Conservation (phyloP, 768 basidiomycete genomes). For the Leucocoprinus birnbaumii region DNA sequence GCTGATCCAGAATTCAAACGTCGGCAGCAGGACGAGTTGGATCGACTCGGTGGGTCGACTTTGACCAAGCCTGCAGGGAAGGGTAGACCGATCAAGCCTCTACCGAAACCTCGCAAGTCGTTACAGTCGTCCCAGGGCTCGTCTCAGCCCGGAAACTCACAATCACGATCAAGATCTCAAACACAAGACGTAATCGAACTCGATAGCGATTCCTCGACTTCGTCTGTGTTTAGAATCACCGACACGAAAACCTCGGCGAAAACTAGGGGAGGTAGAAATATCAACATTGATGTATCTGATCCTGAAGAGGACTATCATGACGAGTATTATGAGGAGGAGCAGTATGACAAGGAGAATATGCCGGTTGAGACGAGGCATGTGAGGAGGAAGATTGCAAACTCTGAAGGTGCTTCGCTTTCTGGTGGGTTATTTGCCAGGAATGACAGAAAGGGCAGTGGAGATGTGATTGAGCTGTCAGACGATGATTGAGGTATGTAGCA, state of each 20-base stretch:
- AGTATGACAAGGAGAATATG: slow-evolving; percentile 64
- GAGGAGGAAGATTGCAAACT: slow-evolving; percentile 29
- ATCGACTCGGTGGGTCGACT: background rate
- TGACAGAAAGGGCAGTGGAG: slow-evolving; percentile 22
- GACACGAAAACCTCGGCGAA: slow-evolving; percentile 14
- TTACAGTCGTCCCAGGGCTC: background rate
- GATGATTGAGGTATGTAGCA: slow-evolving; percentile 42
- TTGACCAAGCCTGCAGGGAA: background rate
- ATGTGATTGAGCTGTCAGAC: slow-evolving; percentile 61
- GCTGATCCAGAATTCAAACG: slow-evolving; percentile 1
- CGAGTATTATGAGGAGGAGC: slow-evolving; percentile 31
- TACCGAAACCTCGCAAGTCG: slow-evolving; percentile 1
- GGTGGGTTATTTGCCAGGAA: slow-evolving; percentile 4
- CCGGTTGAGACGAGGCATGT: slow-evolving; percentile 50
- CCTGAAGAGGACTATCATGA: slow-evolving; percentile 27
- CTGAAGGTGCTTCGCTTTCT: background rate
- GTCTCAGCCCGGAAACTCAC: background rate
- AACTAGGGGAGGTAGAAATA: background rate
- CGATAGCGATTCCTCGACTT: background rate
- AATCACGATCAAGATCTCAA: background rate
- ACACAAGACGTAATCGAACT: slow-evolving; percentile 1
- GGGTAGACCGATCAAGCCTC: slow-evolving; percentile 2
- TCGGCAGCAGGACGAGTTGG: background rate
- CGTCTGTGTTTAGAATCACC: slow-evolving; percentile 10
- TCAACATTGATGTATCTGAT: slow-evolving; percentile 26